Conservation (phyloP, 2,329 filamentous ascomycete species). For the Huntiella savannae region DNA sequence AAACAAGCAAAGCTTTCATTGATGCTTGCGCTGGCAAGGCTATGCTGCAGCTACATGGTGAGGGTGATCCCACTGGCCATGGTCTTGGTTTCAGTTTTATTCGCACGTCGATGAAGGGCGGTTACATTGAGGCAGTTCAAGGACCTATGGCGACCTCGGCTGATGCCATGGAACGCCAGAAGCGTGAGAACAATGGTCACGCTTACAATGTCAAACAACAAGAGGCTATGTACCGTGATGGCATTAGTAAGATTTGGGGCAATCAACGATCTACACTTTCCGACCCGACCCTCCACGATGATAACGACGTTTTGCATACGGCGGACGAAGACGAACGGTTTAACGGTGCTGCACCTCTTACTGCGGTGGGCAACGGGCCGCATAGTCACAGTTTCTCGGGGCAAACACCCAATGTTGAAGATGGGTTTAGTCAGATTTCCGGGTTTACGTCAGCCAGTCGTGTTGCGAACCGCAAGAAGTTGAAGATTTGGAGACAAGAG, state of each 20-base stretch:
- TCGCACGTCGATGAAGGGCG: conserved; percentile 96
- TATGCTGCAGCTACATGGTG: conserved; percentile 87
- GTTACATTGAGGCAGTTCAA: conserved; percentile 65
- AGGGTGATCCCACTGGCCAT: conserved; percentile 83
- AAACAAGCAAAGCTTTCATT: conserved; percentile 88
- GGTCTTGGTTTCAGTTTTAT: conserved; percentile 94
- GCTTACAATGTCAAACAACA: conserved; percentile 95
- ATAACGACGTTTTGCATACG: conserved; percentile 37
- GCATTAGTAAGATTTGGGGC: conserved; percentile 83
- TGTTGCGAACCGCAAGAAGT: conserved; percentile 39
- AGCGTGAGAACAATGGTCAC: conserved; percentile 80
- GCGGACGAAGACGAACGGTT: conserved; percentile 48
- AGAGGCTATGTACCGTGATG: conserved; percentile 77
- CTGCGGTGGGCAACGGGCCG: neutral
- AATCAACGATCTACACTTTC: conserved; percentile 64
- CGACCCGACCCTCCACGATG: conserved; percentile 48
- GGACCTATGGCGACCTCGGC: conserved; percentile 48
- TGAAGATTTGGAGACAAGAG: conserved; percentile 52
- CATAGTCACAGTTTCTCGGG: conserved; percentile 34
- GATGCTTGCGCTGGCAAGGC: conserved; percentile 87
- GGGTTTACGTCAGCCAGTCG: conserved; percentile 47
- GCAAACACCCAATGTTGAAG: conserved; percentile 45
- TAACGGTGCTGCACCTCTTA: conserved; percentile 27
- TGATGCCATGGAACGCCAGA: conserved; percentile 71
- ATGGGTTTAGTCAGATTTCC: conserved; percentile 63